Evolutionary conservation across 768 basidiomycete species (phyloP).

Genomic region (Lyophyllum shimeji): DNA sequence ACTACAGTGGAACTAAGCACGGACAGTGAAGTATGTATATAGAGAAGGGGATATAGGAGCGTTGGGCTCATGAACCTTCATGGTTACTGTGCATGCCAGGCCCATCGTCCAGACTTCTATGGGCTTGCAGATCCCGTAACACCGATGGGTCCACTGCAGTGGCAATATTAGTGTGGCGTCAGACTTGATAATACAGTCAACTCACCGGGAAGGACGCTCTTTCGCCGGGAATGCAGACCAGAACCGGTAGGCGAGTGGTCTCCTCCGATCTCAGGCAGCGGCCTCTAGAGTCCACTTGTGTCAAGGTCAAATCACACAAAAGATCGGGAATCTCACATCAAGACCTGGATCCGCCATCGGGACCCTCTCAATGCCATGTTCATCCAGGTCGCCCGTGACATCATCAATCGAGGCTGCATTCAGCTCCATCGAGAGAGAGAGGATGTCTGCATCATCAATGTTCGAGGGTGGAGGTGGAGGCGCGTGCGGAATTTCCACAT

Average conservation of each 20-base stretch:
- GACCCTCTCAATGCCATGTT: conserved; percentile 81
- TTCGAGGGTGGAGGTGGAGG: conserved; percentile 78
- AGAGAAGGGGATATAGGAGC: not conserved
- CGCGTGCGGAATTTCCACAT: conserved; percentile 64
- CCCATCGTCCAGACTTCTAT: conserved; percentile 75
- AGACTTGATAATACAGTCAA: conserved; percentile 1
- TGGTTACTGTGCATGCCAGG: conserved; percentile 21
- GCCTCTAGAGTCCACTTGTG: conserved; percentile 40
- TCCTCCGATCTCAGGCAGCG: conserved; percentile 64
- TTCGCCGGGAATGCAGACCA: conserved; percentile 86
- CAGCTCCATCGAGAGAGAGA: conserved; percentile 88
- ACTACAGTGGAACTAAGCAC: not conserved
- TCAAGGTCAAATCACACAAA: not conserved
- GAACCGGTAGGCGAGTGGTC: conserved; percentile 57
- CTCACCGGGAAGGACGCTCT: conserved; percentile 90
- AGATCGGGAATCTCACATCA: conserved; percentile 52
- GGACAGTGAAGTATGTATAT: too few relatives aligned
- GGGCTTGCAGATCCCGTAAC: conserved; percentile 83
- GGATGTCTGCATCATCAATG: conserved; percentile 81
- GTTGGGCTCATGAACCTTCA: conserved; percentile 16
- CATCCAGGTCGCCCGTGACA: conserved; percentile 68
- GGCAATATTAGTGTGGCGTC: not conserved
- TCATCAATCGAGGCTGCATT: conserved; percentile 82
- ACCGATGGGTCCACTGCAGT: conserved; percentile 81
- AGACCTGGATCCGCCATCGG: conserved; percentile 91